phyloP scores from a whole-genome alignment of 2,329 filamentous ascomycete species.

The Phaeosphaeriaceae sp. region DNA sequence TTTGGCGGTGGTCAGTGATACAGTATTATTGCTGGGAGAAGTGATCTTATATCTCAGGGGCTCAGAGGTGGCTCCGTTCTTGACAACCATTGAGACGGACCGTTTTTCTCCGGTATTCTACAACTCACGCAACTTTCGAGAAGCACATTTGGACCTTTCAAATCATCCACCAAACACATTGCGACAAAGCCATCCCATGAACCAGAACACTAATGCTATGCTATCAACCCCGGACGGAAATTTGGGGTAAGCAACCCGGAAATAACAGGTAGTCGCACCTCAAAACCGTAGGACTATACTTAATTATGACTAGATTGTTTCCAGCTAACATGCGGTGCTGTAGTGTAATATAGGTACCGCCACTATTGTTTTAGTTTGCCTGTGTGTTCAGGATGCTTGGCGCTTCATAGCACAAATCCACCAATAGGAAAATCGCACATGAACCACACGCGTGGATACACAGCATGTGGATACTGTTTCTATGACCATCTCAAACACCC shows the following conservation, averaged over 20 bases:
- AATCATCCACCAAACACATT: slow-evolving; percentile 32
- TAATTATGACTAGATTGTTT: slow-evolving; percentile 9
- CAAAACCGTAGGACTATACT: slow-evolving; percentile 8
- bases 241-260: slow-evolving; percentile 10
- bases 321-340: slow-evolving; percentile 6
- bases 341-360: slow-evolving; percentile 19
- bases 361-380: slow-evolving; percentile 21
- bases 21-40: no score
- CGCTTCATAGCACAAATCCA: slow-evolving; percentile 21
- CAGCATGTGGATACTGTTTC: background rate
- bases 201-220: slow-evolving; percentile 3
- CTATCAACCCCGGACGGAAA: slow-evolving; percentile 8
- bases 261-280: slow-evolving; percentile 8
- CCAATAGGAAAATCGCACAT: slow-evolving; percentile 26
- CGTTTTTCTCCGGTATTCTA: slow-evolving; percentile 20
- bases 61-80: background rate
- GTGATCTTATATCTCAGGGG: background rate
- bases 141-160: background rate
- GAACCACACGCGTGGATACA: no score
- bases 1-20: no score
- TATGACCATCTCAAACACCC: background rate
- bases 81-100: no score
- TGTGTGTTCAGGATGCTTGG: slow-evolving; percentile 21
- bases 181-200: slow-evolving; percentile 9
- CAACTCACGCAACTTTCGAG: no score